These are phyloP conservation scores for Xylariales sp. DNA, from an alignment of 2,329 filamentous ascomycete genomes.

Conservation along the genomic window DNA sequence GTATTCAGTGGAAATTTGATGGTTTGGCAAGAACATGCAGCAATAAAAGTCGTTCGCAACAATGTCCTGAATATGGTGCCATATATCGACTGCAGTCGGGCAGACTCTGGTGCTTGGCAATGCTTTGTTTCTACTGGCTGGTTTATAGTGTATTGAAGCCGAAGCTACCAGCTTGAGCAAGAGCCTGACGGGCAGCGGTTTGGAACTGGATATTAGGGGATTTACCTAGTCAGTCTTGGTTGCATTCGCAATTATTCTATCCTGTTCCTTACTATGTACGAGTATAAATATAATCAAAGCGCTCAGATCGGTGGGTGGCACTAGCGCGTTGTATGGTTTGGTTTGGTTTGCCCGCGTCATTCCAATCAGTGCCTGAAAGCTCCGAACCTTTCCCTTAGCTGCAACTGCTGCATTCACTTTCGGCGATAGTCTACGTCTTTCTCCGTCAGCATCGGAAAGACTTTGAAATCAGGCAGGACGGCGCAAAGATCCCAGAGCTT, in stretches of 20 bases:
- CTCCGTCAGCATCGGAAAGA: no score
- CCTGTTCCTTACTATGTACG: neutral
- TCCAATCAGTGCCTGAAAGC: constrained; percentile 7
- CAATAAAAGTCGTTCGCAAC: neutral
- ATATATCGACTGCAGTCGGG: no score
- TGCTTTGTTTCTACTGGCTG: neutral
- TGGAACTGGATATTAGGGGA: no score
- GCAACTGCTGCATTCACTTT: neutral
- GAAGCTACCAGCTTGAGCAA: no score
- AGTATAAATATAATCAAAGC: neutral
- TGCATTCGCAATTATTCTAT: neutral
- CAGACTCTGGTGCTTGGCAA: neutral
- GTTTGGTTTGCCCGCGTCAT: constrained; percentile 9
- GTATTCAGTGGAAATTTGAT: constrained; percentile 6
- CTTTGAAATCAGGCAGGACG: no score
- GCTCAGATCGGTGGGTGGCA: neutral
- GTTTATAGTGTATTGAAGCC: neutral
- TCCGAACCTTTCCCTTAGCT: no score
- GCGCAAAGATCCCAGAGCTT: no score
- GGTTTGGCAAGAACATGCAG: constrained; percentile 7
- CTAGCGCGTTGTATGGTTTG: no score
- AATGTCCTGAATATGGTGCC: neutral
- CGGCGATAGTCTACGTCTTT: neutral
- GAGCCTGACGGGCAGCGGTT: no score
- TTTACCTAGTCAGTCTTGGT: no score